Conservation (phyloP, 306 rosid genomes). For the Vigna nakashimae region DNA sequence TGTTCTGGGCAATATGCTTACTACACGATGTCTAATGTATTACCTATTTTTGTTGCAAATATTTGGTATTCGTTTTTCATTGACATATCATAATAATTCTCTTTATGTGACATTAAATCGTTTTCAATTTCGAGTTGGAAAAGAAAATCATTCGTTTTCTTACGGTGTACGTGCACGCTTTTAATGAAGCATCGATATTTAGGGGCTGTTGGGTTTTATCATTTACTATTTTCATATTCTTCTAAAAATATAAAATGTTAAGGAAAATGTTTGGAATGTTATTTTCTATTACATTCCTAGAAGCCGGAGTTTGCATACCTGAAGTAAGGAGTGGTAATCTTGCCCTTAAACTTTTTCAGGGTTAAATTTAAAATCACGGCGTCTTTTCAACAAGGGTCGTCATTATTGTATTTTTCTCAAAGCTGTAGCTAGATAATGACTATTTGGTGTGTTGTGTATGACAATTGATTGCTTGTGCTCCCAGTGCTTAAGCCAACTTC, state of each 20-base stretch:
- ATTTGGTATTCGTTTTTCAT: conserved; percentile 6
- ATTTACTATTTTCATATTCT: background rate
- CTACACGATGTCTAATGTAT: background rate
- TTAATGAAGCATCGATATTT: conserved; percentile 8
- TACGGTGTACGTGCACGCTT: background rate
- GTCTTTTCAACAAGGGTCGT: background rate
- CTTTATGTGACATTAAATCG: background rate
- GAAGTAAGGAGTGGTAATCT: background rate
- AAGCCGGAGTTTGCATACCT: background rate
- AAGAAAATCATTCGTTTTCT: background rate
- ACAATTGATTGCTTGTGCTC: background rate
- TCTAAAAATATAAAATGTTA: background rate
- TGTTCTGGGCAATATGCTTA: background rate
- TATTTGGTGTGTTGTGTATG: background rate
- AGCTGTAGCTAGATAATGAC: background rate
- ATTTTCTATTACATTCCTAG: background rate
- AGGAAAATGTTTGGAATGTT: background rate
- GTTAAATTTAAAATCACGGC: background rate
- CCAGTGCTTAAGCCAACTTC: background rate
- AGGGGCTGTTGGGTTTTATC: background rate
- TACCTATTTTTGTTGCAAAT: background rate
- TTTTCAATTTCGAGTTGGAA: background rate
- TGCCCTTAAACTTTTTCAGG: background rate
- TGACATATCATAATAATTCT: background rate
- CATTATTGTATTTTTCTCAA: background rate